phyloP scores from a whole-genome alignment of 192 early-diverging fungal genomes.

The Entomortierella parvispora region DNA sequence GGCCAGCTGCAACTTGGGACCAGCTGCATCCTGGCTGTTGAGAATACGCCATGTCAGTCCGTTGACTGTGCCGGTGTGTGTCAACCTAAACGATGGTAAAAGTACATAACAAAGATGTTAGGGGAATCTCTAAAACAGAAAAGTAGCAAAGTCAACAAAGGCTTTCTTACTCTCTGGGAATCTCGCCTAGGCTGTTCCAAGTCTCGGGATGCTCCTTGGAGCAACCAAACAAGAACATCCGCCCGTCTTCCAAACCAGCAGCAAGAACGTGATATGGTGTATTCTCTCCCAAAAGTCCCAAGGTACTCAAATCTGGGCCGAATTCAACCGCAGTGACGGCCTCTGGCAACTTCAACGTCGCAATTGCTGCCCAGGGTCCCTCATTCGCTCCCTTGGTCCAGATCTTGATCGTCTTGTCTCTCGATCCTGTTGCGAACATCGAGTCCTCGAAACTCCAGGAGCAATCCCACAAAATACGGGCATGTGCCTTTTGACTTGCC shows the following conservation, averaged over 20 bases:
- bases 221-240: constrained; percentile 66
- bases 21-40: background rate
- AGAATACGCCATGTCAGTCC: constrained; percentile 73
- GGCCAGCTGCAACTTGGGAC: constrained; percentile 64
- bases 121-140: constrained; percentile 25
- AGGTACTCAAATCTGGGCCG: constrained; percentile 61
- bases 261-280: constrained; percentile 73
- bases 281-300: constrained; percentile 9
- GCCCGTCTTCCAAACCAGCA: constrained; percentile 85
- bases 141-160: background rate
- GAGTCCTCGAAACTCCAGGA: constrained; percentile 81
- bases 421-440: constrained; percentile 91
- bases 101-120: constrained; percentile 24
- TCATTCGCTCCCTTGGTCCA: constrained; percentile 62
- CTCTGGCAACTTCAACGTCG: constrained; percentile 79
- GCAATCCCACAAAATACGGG: constrained; percentile 93
- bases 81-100: constrained; percentile 39
- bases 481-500: constrained; percentile 80
- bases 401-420: constrained; percentile 90
- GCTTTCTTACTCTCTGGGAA: constrained; percentile 55
- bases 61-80: constrained; percentile 66
- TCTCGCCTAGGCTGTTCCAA: constrained; percentile 54
- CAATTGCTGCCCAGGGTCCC: constrained; percentile 54
- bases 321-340: constrained; percentile 89
- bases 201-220: constrained; percentile 12